Percentiles rank a stretch among this genome's conserved stretches.
Conservation (phyloP, 306 rosid genomes). For the Hylodesmum podocarpum region DNA sequence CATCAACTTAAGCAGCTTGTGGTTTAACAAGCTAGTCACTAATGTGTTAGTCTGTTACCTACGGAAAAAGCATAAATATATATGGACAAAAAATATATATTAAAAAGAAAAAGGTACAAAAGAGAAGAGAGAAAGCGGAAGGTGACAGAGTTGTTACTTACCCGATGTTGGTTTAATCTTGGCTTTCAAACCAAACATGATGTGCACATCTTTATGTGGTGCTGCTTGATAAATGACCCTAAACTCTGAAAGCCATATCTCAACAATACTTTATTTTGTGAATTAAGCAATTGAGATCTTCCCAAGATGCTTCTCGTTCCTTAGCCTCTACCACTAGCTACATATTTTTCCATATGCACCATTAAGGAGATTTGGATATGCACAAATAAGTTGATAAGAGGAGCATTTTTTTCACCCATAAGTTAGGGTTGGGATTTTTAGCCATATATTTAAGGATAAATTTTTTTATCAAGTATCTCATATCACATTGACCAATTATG, state of each 20-base stretch:
- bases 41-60: slow-evolving; percentile 25
- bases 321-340: background rate
- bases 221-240: slow-evolving; percentile 44
- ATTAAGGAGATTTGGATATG: no score
- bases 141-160: slow-evolving; percentile 34
- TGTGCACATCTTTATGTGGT: slow-evolving; percentile 37
- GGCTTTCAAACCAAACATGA: slow-evolving; percentile 60
- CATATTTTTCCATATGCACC: background rate
- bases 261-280: slow-evolving; percentile 54
- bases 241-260: slow-evolving; percentile 71
- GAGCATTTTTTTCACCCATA: no score
- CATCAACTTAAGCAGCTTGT: background rate
- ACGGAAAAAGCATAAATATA: background rate
- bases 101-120: background rate
- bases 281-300: slow-evolving; percentile 49
- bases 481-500: no score
- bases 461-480: no score
- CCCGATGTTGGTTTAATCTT: slow-evolving; percentile 58
- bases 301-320: slow-evolving; percentile 22
- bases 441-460: no score
- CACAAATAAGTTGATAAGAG: no score
- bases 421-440: no score
- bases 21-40: background rate
- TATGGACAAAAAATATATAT: background rate
- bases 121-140: background rate